phyloP scores from a whole-genome alignment of 306 rosid species.

The Pyrus pyrifolia region DNA sequence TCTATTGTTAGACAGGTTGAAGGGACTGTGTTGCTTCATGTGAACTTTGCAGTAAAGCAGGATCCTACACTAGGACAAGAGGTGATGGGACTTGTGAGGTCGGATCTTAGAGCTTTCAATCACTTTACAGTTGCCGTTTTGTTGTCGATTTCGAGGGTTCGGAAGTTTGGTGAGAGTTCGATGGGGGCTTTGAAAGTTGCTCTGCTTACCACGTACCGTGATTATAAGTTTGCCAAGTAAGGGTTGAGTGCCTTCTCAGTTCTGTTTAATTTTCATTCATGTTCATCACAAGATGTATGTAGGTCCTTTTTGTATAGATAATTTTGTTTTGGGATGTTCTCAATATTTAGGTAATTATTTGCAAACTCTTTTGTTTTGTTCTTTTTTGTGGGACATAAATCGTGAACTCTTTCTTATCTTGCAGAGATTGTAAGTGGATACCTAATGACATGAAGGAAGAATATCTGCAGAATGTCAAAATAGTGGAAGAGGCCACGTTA shows the following conservation, averaged over 20 bases:
- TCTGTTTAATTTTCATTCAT: neutral
- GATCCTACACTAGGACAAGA: conserved; percentile 33
- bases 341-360: neutral
- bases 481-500: conserved; percentile 29
- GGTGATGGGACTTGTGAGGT: conserved; percentile 29
- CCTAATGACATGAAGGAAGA: conserved; percentile 26
- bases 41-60: conserved; percentile 38
- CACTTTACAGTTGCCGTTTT: conserved; percentile 34
- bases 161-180: conserved; percentile 27
- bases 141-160: conserved; percentile 25
- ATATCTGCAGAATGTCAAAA: conserved; percentile 23
- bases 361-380: neutral
- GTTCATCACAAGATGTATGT: neutral
- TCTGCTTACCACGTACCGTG: conserved; percentile 16
- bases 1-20: conserved; percentile 35
- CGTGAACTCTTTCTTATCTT: neutral
- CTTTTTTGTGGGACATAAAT: neutral
- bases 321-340: neutral
- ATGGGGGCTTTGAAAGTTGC: conserved; percentile 22
- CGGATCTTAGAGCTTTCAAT: conserved; percentile 30
- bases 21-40: conserved; percentile 37
- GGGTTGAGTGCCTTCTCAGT: neutral
- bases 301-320: neutral
- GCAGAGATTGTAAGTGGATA: conserved; percentile 38
- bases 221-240: conserved; percentile 31